Evolutionary conservation across 2,329 filamentous ascomycete species (phyloP).

Genomic region (Neofusicoccum parvum): DNA sequence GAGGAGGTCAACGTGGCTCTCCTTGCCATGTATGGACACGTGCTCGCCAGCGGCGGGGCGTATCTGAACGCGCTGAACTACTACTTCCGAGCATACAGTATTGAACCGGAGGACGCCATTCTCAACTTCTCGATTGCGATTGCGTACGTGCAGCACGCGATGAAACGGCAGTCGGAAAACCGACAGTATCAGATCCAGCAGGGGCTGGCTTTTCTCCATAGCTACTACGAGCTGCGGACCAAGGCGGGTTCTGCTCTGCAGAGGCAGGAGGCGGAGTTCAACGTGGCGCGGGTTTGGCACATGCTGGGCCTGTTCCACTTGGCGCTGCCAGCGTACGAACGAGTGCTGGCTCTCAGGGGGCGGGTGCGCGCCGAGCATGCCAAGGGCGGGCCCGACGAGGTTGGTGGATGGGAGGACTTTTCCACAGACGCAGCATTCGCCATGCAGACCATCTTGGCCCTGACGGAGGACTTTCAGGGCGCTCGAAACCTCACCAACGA

Average conservation of each 20-base stretch:
- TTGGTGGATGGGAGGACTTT: constrained; percentile 55
- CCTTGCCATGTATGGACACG: constrained; percentile 86
- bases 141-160: constrained; percentile 80
- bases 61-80: constrained; percentile 87
- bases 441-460: constrained; percentile 66
- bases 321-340: constrained; percentile 72
- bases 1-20: constrained; percentile 72
- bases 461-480: constrained; percentile 63
- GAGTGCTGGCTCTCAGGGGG: constrained; percentile 54
- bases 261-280: constrained; percentile 78
- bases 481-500: constrained; percentile 63
- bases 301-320: constrained; percentile 72
- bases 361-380: constrained; percentile 41
- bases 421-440: constrained; percentile 74
- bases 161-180: constrained; percentile 89
- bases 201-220: constrained; percentile 76
- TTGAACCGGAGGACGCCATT: constrained; percentile 75
- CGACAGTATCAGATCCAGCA: constrained; percentile 85
- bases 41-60: constrained; percentile 79
- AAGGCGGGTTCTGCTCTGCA: constrained; percentile 47
- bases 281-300: constrained; percentile 76
- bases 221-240: constrained; percentile 67
- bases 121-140: constrained; percentile 76
- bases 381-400: constrained; percentile 22
- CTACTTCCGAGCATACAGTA: constrained; percentile 67